Evolutionary conservation across 768 basidiomycete genomes (phyloP).

Genomic region (Cyclocybe aegerita): DNA sequence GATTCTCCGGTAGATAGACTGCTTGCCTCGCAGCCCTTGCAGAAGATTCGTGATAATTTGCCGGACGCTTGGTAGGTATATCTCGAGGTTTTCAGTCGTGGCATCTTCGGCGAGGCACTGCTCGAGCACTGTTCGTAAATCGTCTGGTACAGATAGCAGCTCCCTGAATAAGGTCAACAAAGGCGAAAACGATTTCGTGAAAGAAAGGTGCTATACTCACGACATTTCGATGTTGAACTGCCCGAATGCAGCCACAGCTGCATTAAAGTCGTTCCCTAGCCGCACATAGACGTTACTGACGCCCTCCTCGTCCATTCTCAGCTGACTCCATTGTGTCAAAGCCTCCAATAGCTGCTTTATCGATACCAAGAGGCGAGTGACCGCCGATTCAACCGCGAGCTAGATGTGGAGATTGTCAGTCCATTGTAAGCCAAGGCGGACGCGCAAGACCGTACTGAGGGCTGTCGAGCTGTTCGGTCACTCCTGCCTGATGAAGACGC

Average conservation of each 20-base stretch:
- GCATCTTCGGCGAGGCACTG: conserved; percentile 91
- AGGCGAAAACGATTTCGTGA: background rate
- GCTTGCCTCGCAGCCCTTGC: conserved; percentile 90
- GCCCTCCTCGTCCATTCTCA: conserved; percentile 67
- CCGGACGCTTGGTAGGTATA: conserved; percentile 89
- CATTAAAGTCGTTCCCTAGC: conserved; percentile 96
- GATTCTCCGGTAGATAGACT: conserved; percentile 80
- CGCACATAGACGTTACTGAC: conserved; percentile 98
- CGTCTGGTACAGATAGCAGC: conserved; percentile 82
- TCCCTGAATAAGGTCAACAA: conserved; percentile 53
- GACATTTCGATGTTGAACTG: conserved; percentile 86
- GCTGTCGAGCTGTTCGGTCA: conserved; percentile 40
- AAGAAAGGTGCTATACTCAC: conserved; percentile 49
- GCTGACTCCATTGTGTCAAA: conserved; percentile 80
- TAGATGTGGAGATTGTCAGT: conserved; percentile 23
- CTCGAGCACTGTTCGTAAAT: conserved; percentile 87
- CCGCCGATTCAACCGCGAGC: conserved; percentile 87
- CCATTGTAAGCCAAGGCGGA: background rate
- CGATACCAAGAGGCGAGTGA: conserved; percentile 88
- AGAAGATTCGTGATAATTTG: conserved; percentile 91
- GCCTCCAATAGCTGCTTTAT: conserved; percentile 95
- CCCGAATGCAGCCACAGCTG: conserved; percentile 86
- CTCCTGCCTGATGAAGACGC: conserved; percentile 8
- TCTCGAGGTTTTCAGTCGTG: conserved; percentile 76
- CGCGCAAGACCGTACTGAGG: conserved; percentile 29